Evolutionary conservation across 2,329 filamentous ascomycete species (phyloP).

Genomic region (Leptoxyphium fumago): DNA sequence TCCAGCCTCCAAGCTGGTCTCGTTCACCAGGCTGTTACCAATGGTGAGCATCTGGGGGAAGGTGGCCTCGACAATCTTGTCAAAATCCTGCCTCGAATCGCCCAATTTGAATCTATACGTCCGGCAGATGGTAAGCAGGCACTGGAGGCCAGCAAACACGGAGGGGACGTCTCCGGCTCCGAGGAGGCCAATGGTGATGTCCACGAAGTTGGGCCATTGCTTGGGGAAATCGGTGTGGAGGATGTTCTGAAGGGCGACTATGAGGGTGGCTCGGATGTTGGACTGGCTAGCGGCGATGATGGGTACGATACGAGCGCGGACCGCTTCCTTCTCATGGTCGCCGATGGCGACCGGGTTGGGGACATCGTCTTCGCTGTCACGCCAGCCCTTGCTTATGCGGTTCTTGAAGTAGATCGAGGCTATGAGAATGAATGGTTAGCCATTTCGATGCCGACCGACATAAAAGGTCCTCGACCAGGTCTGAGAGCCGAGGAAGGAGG

Average conservation of each 20-base stretch:
- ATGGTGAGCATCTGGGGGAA: conserved; percentile 81
- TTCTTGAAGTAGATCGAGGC: conserved; percentile 98
- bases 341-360: conserved; percentile 41
- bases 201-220: conserved; percentile 87
- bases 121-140: conserved; percentile 83
- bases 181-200: conserved; percentile 78
- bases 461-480: no score
- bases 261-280: conserved; percentile 78
- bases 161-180: conserved; percentile 73
- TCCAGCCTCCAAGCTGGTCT: conserved; percentile 84
- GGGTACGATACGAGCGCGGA: conserved; percentile 78
- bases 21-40: conserved; percentile 74
- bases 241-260: conserved; percentile 90
- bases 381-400: conserved; percentile 85
- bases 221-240: conserved; percentile 89
- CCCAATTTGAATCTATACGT: conserved; percentile 90
- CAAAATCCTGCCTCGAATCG: conserved; percentile 71
- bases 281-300: conserved; percentile 68
- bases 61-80: conserved; percentile 80
- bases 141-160: conserved; percentile 87
- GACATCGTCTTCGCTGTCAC: conserved; percentile 57
- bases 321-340: conserved; percentile 76
- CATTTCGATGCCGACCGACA: no score
- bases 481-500: neutral
- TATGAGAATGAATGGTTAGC: conserved; percentile 24